phyloP scores from a whole-genome alignment of 169 alveolate species.

The Cryptosporidium tyzzeri region DNA sequence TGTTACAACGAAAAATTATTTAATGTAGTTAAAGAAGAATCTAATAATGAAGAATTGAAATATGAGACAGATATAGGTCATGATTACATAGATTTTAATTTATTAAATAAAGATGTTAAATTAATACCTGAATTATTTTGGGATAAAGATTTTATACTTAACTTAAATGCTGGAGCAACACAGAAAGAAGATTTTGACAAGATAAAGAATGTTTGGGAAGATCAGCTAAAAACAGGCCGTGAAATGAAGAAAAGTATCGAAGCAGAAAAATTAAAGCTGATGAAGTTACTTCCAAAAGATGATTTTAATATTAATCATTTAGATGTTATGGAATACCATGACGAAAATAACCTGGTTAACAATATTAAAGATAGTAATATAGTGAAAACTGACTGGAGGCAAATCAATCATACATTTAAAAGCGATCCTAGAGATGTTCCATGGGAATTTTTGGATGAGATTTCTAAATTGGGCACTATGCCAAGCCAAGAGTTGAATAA shows the following conservation, averaged over 20 bases:
- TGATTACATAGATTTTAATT: slow-evolving; percentile 17
- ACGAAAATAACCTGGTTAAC: slow-evolving; percentile 17
- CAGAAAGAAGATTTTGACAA: slow-evolving; percentile 48
- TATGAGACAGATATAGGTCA: not conserved
- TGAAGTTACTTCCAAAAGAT: slow-evolving; percentile 21
- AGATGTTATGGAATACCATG: slow-evolving; percentile 11
- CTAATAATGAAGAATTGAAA: not conserved
- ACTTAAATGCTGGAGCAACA: slow-evolving; percentile 29
- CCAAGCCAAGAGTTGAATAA: slow-evolving; percentile 24
- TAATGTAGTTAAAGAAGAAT: not conserved
- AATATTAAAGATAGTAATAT: not conserved
- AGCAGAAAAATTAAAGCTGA: slow-evolving; percentile 14
- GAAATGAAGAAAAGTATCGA: not conserved
- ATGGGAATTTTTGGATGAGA: slow-evolving; percentile 65
- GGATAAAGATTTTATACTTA: slow-evolving; percentile 57
- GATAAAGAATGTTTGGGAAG: slow-evolving; percentile 44
- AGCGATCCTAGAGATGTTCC: slow-evolving; percentile 67
- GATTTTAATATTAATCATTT: not conserved
- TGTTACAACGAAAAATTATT: slow-evolving; percentile 3
- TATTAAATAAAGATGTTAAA: slow-evolving; percentile 18
- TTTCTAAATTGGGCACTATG: slow-evolving; percentile 19
- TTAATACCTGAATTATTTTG: slow-evolving; percentile 26
- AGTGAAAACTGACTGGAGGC: slow-evolving; percentile 1
- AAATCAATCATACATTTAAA: slow-evolving; percentile 50
- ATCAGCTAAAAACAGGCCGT: not conserved